Conservation (phyloP, 2,329 filamentous ascomycete genomes). For the Diaporthe sp. region DNA sequence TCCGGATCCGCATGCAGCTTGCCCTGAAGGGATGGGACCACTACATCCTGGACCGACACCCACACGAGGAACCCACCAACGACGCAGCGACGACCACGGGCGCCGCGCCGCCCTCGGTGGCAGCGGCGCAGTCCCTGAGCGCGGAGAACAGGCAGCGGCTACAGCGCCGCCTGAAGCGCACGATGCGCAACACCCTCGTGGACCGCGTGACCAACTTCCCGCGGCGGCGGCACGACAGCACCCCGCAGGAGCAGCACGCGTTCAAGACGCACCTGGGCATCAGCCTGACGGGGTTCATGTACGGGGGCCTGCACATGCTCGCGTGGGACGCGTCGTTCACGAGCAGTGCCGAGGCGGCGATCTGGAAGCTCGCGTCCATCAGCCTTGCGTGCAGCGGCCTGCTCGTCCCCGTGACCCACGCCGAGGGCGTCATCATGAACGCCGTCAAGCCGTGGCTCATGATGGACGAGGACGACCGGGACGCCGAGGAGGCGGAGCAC, state of each 20-base stretch:
- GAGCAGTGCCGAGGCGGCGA: background rate
- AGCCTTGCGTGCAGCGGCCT: conserved; percentile 28
- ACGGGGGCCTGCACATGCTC: conserved; percentile 37
- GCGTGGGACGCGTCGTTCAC: conserved; percentile 35
- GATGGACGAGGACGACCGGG: conserved; percentile 38
- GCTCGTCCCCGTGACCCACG: conserved; percentile 33
- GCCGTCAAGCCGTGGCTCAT: conserved; percentile 28
- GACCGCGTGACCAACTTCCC: conserved; percentile 39
- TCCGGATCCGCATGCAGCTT: conserved; percentile 32
- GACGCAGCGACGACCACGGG: background rate
- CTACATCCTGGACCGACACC: conserved; percentile 28
- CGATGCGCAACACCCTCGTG: conserved; percentile 26
- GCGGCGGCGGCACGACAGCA: conserved; percentile 21
- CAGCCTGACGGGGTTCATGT: conserved; percentile 27
- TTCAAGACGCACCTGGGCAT: conserved; percentile 37
- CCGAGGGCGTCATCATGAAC: conserved; percentile 26
- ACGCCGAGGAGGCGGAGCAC: conserved; percentile 36
- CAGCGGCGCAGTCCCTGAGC: background rate
- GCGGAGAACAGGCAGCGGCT: background rate
- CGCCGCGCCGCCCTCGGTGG: background rate
- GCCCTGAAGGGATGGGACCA: conserved; percentile 35
- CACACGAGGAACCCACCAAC: background rate
- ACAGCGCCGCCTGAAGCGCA: conserved; percentile 16
- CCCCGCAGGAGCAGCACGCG: conserved; percentile 5
- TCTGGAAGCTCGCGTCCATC: conserved; percentile 21